Conservation (phyloP, 1,139 yeast species). For the Casaregolazyma suthepensis region DNA sequence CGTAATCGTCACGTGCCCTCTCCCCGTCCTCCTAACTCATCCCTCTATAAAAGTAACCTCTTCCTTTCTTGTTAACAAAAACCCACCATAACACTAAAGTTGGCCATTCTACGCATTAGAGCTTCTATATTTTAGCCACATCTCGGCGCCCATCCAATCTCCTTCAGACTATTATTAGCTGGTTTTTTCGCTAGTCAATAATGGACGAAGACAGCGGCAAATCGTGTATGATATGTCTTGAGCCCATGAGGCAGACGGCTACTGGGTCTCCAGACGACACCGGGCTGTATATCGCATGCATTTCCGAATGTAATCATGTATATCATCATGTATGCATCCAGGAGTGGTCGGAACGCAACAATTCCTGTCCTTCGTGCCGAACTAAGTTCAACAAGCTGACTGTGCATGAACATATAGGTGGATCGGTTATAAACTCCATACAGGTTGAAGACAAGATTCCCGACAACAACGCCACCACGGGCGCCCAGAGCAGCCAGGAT, state of each 20-base stretch:
- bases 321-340: slow-evolving; percentile 46
- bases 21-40: not conserved
- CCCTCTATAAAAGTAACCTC: not conserved
- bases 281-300: not conserved
- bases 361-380: slow-evolving; percentile 55
- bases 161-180: not conserved
- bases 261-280: not conserved
- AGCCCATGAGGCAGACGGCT: slow-evolving; percentile 13
- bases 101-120: not conserved
- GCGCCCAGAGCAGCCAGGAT: slow-evolving; percentile 1
- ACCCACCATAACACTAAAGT: not conserved
- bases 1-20: not conserved
- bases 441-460: slow-evolving; percentile 11
- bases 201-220: slow-evolving; percentile 7
- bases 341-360: slow-evolving; percentile 48
- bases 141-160: not conserved
- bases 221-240: slow-evolving; percentile 24
- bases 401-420: slow-evolving; percentile 12
- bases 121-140: not conserved
- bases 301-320: slow-evolving; percentile 35
- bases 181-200: not conserved
- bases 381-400: slow-evolving; percentile 26
- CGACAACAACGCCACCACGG: slow-evolving; percentile 1
- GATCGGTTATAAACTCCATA: slow-evolving; percentile 8
- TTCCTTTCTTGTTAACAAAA: not conserved